Conservation (phyloP, 306 rosid species). For the Rosa chinensis region DNA sequence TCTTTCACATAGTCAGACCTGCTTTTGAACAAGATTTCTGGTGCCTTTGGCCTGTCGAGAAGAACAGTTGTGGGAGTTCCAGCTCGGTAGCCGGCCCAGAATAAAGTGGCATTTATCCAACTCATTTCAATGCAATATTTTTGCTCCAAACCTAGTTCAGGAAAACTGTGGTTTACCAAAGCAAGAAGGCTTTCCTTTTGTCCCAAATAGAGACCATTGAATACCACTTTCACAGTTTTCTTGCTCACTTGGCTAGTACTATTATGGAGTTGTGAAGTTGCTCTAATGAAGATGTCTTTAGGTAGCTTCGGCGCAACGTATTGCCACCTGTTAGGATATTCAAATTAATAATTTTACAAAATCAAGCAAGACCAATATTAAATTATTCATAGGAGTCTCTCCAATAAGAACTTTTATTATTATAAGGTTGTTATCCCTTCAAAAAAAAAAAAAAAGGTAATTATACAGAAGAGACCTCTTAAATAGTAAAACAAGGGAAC, state of each 20-base stretch:
- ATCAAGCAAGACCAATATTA: too few relatives aligned
- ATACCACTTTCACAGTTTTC: conserved; percentile 4
- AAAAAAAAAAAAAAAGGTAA: too few relatives aligned
- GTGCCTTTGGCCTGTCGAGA: conserved; percentile 1
- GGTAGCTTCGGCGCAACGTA: conserved; percentile 19
- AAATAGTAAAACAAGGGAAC: too few relatives aligned
- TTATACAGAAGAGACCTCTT: too few relatives aligned
- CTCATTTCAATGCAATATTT: conserved; percentile 12
- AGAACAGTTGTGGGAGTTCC: not conserved
- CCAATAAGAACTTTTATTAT: too few relatives aligned
- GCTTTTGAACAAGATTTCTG: not conserved
- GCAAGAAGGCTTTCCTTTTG: not conserved
- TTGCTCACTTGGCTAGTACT: not conserved
- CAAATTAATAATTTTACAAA: too few relatives aligned
- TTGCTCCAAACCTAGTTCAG: conserved; percentile 5
- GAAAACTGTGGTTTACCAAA: conserved; percentile 14
- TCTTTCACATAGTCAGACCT: conserved; percentile 22
- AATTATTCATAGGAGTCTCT: too few relatives aligned
- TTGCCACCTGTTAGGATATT: conserved; percentile 15
- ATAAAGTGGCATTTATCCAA: conserved; percentile 17
- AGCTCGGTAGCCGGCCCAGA: not conserved
- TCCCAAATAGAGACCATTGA: conserved; percentile 15
- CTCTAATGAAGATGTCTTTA: conserved; percentile 22
- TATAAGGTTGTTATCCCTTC: too few relatives aligned
- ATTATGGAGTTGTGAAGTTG: not conserved